Conservation (phyloP, 2,329 filamentous ascomycete species). For the Penicillium sp. region DNA sequence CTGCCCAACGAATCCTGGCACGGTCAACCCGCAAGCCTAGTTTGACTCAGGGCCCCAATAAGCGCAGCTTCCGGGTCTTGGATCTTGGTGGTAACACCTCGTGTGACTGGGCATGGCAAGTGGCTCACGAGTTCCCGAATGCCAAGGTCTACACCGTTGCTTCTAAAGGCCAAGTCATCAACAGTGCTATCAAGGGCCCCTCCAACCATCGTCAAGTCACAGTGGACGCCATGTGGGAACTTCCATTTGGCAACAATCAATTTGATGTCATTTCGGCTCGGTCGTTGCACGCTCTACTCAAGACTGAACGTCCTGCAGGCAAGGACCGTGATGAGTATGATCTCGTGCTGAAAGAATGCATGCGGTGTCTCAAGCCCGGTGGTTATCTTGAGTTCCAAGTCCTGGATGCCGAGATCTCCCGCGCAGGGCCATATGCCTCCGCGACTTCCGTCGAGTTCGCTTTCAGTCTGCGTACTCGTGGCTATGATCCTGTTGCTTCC, state of each 20-base stretch:
- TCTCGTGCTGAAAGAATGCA: constrained; percentile 78
- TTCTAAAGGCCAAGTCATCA: constrained; percentile 71
- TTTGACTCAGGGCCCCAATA: constrained; percentile 20
- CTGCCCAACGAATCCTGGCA: constrained; percentile 43
- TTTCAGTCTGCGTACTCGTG: constrained; percentile 82
- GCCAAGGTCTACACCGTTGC: constrained; percentile 86
- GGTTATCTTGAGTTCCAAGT: constrained; percentile 90
- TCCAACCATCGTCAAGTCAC: constrained; percentile 82
- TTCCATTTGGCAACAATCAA: constrained; percentile 82
- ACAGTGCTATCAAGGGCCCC: constrained; percentile 77
- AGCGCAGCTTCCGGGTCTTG: constrained; percentile 65
- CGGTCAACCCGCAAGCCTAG: constrained; percentile 22
- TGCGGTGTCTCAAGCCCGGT: constrained; percentile 87
- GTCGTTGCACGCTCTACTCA: constrained; percentile 81
- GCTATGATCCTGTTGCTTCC: constrained; percentile 84
- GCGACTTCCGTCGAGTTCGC: constrained; percentile 90
- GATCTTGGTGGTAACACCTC: constrained; percentile 83
- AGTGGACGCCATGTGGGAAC: constrained; percentile 72
- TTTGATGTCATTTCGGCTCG: constrained; percentile 93
- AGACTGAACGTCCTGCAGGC: constrained; percentile 63
- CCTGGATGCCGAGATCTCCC: constrained; percentile 87
- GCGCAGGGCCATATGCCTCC: constrained; percentile 74
- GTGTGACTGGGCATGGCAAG: constrained; percentile 96
- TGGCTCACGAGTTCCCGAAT: constrained; percentile 80
- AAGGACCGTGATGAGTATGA: constrained; percentile 84